These are phyloP conservation scores for Apiospora sp. DNA, from an alignment of 2,329 filamentous ascomycete genomes.

Conservation along the genomic window DNA sequence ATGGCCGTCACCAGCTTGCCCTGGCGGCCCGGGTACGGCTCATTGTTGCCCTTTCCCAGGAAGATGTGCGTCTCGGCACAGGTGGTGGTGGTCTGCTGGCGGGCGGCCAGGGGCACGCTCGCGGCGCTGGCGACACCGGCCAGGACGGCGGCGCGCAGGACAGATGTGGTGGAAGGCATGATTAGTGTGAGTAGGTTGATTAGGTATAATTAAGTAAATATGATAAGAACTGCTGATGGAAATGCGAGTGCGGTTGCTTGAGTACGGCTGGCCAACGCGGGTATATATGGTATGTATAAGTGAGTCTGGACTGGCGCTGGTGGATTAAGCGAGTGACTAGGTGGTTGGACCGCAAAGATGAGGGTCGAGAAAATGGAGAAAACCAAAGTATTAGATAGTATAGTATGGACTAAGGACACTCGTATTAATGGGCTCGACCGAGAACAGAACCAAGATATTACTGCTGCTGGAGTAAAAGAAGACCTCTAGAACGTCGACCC, in stretches of 20 bases:
- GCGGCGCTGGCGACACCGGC: conserved; percentile 19
- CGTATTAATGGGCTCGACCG: conserved; percentile 10
- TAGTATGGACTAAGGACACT: neutral
- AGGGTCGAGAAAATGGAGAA: neutral
- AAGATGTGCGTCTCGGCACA: conserved; percentile 38
- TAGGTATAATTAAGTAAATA: conserved; percentile 1
- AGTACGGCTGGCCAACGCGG: neutral
- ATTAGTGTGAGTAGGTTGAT: conserved; percentile 2
- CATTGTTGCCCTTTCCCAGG: conserved; percentile 42
- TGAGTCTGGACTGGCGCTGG: neutral
- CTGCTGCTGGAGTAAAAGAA: conserved; percentile 11
- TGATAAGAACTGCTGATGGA: neutral
- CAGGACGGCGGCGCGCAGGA: conserved; percentile 25
- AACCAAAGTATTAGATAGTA: conserved; percentile 14
- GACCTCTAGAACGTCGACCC: neutral
- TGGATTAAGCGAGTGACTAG: conserved; percentile 13
- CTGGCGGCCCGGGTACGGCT: conserved; percentile 46
- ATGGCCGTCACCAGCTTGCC: conserved; percentile 41
- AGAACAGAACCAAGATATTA: neutral
- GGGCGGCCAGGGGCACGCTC: conserved; percentile 7
- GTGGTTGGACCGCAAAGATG: neutral
- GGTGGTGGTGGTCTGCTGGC: conserved; percentile 25
- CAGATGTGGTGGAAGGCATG: conserved; percentile 23
- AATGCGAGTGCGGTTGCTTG: conserved; percentile 2
- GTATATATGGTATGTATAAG: neutral